Base-by-base conservation (phyloP, 176 grass and related monocot species). In the Eragrostis nindensis region DNA sequence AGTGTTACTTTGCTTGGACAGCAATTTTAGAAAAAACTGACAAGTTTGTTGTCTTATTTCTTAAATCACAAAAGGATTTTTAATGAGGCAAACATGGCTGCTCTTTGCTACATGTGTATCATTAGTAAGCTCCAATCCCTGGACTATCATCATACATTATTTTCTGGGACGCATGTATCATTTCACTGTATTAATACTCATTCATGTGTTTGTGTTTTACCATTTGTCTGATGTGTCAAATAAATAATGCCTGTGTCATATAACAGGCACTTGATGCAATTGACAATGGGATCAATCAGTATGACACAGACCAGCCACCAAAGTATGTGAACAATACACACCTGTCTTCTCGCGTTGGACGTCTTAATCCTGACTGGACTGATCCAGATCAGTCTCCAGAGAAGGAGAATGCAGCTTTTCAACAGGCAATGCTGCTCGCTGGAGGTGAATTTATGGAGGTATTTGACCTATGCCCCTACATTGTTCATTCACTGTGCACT, bases 241-340 rank as follows among this genome's bases (percentile, higher is more conserved):
- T 30, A 82, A 86, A 49, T 21, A 70, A 47, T 74, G 11, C 15
- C 16, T 67, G 40, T 79, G 52, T 85, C 76, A 42, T 80, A 49
- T 74, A 48, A 72, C 76, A 98, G 92, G 88, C 92, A 84, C 82
- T 99, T 82, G 96, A 99, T 86, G 96, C 96, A 29, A 90, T 99
- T 84, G 96, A 99, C 60, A 99, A 99, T 77, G 92, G 96, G 61
- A 90, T 95, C 81, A 99, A 93, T 86, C 92, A 95, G 80, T 99
- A 95, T 80, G 92, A 99, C 56, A 95, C 84, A 39, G 96, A 95
- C 42, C 88, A 91, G 67, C 84, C 96, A 43, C 92, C 96, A 66
- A 99, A 95, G 69, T 99, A 91, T 72, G 92, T 95, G 77, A 99
- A 93, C 75, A 99, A 93, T 84, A 95, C 96, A 66, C 84, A 89